phyloP scores from a whole-genome alignment of 495 filamentous ascomycete species.

The Staphylotrichum longicolle region DNA sequence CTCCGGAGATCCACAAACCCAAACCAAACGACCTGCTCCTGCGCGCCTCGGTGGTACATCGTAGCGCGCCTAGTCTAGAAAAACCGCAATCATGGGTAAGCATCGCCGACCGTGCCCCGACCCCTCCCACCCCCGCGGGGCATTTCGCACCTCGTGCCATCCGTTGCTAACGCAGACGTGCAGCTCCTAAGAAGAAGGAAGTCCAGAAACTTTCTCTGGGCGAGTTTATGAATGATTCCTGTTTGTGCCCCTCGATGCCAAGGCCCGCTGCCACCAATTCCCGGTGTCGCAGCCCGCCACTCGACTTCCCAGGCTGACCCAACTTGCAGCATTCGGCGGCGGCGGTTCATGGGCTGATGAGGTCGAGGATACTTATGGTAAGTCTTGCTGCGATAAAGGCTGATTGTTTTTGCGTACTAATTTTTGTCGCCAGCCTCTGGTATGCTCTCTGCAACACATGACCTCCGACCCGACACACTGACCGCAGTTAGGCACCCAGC shows the following conservation, averaged over 20 bases:
- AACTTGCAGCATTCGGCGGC: slow-evolving; percentile 62
- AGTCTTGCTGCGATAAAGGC: slow-evolving; percentile 23
- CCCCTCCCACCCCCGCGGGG: slow-evolving; percentile 20
- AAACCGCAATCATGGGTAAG: slow-evolving; percentile 87
- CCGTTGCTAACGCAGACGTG: slow-evolving; percentile 38
- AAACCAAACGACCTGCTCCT: slow-evolving; percentile 28
- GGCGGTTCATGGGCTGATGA: slow-evolving; percentile 95
- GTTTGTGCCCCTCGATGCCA: slow-evolving; percentile 52
- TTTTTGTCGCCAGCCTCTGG: slow-evolving; percentile 1
- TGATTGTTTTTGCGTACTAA: slow-evolving; percentile 5
- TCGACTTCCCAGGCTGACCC: slow-evolving; percentile 17
- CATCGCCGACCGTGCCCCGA: slow-evolving; percentile 30
- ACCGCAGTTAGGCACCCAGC: slow-evolving; percentile 41
- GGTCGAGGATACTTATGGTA: slow-evolving; percentile 84
- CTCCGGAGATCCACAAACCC: slow-evolving; percentile 17
- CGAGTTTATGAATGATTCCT: slow-evolving; percentile 82
- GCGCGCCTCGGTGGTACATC: slow-evolving; percentile 47
- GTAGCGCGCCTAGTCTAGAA: slow-evolving; percentile 42
- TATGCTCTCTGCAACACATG: background rate
- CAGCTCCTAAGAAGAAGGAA: slow-evolving; percentile 87
- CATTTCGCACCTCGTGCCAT: slow-evolving; percentile 4
- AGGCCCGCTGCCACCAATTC: slow-evolving; percentile 18
- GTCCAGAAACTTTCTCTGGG: slow-evolving; percentile 89
- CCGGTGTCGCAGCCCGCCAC: slow-evolving; percentile 13
- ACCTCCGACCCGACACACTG: slow-evolving; percentile 5